These are phyloP conservation scores for Fraxinus velutina DNA, from an alignment of 305 asterid species.

Conservation along the genomic window DNA sequence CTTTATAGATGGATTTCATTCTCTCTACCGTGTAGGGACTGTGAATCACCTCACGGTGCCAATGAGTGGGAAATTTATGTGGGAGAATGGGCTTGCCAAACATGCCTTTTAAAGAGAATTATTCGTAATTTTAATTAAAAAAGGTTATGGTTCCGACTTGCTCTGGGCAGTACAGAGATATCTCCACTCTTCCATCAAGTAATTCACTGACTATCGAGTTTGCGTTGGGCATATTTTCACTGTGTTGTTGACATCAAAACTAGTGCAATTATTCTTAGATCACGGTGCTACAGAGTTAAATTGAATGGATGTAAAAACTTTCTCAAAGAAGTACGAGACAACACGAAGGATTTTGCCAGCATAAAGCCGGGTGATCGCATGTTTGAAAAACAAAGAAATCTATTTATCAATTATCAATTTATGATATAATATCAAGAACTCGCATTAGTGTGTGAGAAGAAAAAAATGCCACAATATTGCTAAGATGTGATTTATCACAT, in stretches of 20 bases:
- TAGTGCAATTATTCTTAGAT: neutral
- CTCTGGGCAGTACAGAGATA: neutral
- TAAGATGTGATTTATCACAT: neutral
- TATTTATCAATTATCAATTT: neutral
- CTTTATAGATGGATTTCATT: neutral
- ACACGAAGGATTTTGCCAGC: neutral
- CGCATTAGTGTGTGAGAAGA: neutral
- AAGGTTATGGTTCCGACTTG: neutral
- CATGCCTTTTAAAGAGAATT: neutral
- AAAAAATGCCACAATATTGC: neutral
- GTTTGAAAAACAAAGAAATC: neutral
- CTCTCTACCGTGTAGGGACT: neutral
- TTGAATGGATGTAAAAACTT: neutral
- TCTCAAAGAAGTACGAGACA: neutral
- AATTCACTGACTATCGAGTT: neutral
- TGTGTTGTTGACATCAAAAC: neutral
- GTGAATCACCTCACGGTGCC: neutral
- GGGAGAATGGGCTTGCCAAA: neutral
- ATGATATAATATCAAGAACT: neutral
- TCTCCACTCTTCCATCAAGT: neutral
- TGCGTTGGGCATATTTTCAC: neutral
- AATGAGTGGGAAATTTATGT: neutral
- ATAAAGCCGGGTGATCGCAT: neutral
- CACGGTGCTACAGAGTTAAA: neutral
- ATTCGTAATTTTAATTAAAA: neutral